Conservation (phyloP, 2,329 filamentous ascomycete species). For the Pseudogymnoascus sp. region DNA sequence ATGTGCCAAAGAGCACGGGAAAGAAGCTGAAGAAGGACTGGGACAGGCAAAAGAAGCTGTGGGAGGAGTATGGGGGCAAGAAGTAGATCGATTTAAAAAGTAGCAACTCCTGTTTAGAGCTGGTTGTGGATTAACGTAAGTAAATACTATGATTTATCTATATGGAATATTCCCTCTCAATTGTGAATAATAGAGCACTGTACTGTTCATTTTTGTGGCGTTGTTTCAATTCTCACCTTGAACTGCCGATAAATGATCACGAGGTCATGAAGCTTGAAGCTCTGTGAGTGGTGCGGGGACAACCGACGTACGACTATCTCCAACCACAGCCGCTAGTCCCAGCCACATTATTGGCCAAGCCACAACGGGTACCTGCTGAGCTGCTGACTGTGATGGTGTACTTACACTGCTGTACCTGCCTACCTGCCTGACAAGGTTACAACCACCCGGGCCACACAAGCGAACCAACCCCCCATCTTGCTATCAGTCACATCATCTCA, state of each 20-base stretch:
- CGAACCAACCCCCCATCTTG: constrained; percentile 6
- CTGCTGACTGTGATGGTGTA: too few relatives aligned
- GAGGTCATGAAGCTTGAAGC: neutral
- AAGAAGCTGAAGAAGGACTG: constrained; percentile 88
- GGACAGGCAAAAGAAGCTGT: constrained; percentile 81
- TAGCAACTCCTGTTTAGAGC: neutral
- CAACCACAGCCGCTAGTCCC: neutral
- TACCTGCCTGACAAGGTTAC: constrained; percentile 4
- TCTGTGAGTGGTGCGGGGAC: neutral
- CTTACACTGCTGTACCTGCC: too few relatives aligned
- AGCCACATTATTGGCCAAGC: neutral
- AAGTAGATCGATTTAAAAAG: neutral
- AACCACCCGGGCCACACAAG: constrained; percentile 6
- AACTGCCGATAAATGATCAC: neutral
- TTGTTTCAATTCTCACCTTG: neutral
- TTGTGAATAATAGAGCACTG: neutral
- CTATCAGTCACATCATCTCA: constrained; percentile 6
- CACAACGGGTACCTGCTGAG: neutral
- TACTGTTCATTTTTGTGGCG: neutral
- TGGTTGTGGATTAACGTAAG: neutral
- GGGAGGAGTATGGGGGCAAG: constrained; percentile 50
- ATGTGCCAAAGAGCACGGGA: constrained; percentile 67
- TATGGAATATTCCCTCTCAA: neutral
- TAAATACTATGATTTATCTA: neutral
- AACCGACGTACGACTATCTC: neutral